Evolutionary conservation across 1,139 yeast species (phyloP).

Genomic region (Magnusiomyces paraingens): DNA sequence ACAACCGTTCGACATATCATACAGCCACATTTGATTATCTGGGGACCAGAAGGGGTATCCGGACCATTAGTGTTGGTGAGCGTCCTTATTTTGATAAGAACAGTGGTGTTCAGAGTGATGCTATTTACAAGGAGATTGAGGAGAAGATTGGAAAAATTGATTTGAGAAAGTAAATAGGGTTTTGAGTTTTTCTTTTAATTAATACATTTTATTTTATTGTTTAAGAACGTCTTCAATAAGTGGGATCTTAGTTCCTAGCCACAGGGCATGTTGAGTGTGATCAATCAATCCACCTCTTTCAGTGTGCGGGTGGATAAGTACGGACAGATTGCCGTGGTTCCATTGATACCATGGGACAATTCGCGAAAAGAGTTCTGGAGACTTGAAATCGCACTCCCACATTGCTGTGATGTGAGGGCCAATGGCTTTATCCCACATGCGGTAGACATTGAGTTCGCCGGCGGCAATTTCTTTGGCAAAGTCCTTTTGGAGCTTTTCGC

Average conservation of each 20-base stretch:
- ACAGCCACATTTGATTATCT: slow-evolving; percentile 17
- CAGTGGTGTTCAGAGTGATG: too few species aligned
- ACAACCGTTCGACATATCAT: slow-evolving; percentile 25
- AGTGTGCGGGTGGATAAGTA: slow-evolving; percentile 49
- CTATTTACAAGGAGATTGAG: too few species aligned
- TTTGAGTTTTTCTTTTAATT: too few species aligned
- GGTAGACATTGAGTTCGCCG: slow-evolving; percentile 42
- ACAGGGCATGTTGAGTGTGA: slow-evolving; percentile 48
- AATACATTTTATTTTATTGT: too few species aligned
- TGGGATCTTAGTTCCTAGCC: slow-evolving; percentile 43
- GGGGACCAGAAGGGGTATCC: too few species aligned
- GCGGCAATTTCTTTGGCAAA: slow-evolving; percentile 41
- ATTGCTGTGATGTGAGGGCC: slow-evolving; percentile 52
- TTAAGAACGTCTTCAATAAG: slow-evolving; percentile 17
- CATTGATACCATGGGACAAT: slow-evolving; percentile 41
- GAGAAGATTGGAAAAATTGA: neutral
- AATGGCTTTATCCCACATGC: slow-evolving; percentile 45
- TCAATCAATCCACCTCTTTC: slow-evolving; percentile 37
- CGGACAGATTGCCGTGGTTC: slow-evolving; percentile 47
- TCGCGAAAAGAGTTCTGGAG: slow-evolving; percentile 31
- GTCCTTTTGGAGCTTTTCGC: slow-evolving; percentile 40
- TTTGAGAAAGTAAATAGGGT: neutral
- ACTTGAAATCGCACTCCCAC: slow-evolving; percentile 38
- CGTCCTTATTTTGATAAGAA: too few species aligned
- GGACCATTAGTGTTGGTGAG: too few species aligned